Base-by-base conservation (phyloP, 306 rosid genomes). In the Lathyrus oleraceus region DNA sequence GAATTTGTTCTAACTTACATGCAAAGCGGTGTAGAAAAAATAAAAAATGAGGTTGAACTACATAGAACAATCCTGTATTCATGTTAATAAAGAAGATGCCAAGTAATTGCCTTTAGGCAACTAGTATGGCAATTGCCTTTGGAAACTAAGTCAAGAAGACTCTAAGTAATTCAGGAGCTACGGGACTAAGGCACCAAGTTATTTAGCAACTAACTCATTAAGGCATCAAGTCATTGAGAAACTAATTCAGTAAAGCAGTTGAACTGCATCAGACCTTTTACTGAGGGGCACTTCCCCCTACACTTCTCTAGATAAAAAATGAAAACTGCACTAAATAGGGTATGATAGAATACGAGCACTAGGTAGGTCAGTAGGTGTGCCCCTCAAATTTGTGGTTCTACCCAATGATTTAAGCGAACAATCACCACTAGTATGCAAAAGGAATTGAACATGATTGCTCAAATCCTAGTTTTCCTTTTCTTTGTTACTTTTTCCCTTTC, bases 371-470 rank as follows among this genome's bases (percentile, higher is more conserved):
- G 5, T 3, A 25, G 38, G 62, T 56, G 28, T 10, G 36, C 44
- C 12, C 39, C 52, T 57, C 43, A 61, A 56, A 44, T 58, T 15
- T 13, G 23, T 3, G 11, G 58, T 44, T 64, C 39, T 39, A 14
- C 60, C 9, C 6, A 9, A 25, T 63, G 36, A 42, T 43, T 65
- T 19, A 42, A 65, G 6, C 27, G 23, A 53, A 20, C 49, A 64
- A 74, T 10, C 49, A 43, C 61, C 72, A 54, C 59, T 17, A 39
- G 23, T 64, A 65, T 27, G 57, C 45, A 74, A 74, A 65, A 74
- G 78, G 23, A 13, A 65, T 13, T 53, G 65, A 43, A 5, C 66
- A 65, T 30, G 14, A 52, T 42, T 52, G 19, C 58, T 4, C 23
- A 23, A 12, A 12, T 48, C 23, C 56, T 13, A 28, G 38, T 53